Base-by-base conservation (phyloP, 352 stramenopile species). In the Phytophthora cajani region DNA sequence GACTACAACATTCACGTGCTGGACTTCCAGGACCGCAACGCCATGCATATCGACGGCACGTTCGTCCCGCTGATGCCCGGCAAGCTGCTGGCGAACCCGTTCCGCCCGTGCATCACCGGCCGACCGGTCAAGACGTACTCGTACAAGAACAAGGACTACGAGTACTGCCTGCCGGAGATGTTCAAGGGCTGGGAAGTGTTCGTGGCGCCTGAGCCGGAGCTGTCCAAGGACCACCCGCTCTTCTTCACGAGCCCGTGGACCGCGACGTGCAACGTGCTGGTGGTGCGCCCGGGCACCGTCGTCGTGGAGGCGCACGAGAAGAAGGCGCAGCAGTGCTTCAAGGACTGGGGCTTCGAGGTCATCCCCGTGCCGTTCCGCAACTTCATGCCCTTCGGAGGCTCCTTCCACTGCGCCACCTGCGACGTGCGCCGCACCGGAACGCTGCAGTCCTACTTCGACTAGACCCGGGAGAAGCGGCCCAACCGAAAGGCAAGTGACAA, bases 171-270 rank as follows among this genome's bases (percentile, higher is more conserved):
- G 51, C 90, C 90, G 5, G 87, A 95, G 58, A 96, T 97, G 90
- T 97, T 97, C 75, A 96, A 96, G 72, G 89, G 88, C 47, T 97
- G 90, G 90, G 90, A 97, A 27, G 85, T 96, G 50, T 95, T 97
- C 53, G 82, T 97, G 27, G 90, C 90, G 4, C 85, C 90, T 2
- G 87, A 94, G 69, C 90, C 90, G 1, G 85, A 94, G 69, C 80
- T 97, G 12, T 85, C 84, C 63, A 64, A 82, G 40, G 75, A 80
- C 51, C 90, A 97, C 76, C 90, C 90, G 52, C 75, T 97, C 0
- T 97, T 91, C 78, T 96, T 97, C 75, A 97, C 90, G 68, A 96
- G 88, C 49, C 90, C 90, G 53, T 97, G 90, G 90, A 97, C 90
- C 17, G 90, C 90, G 44, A 96, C 88, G 52, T 97, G 90, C 84